Conservation (phyloP, 176 grass and related monocot genomes). For the Triticum turgidum region DNA sequence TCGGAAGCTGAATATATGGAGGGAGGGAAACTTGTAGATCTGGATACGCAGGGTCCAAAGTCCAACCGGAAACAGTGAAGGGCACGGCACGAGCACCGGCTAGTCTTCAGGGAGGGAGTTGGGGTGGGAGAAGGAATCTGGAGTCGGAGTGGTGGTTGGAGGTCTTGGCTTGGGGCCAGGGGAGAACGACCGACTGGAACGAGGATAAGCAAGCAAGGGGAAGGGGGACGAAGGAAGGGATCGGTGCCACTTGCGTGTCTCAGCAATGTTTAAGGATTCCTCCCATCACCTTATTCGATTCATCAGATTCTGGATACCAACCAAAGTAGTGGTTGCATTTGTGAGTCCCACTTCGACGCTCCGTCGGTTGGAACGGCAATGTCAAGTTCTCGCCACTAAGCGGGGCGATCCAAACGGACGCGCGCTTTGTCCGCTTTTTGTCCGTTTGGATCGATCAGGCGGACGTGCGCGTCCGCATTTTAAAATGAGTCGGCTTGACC, state of each 20-base stretch:
- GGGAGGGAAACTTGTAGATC: constrained; percentile 35
- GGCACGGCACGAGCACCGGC: constrained; percentile 14
- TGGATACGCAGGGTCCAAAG: constrained; percentile 26
- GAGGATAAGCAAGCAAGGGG: not conserved
- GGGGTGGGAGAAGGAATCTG: not conserved
- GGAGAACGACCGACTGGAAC: not conserved
- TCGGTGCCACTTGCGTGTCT: too few species aligned
- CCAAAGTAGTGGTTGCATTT: not conserved
- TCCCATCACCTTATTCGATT: too few species aligned
- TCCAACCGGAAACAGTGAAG: constrained; percentile 12
- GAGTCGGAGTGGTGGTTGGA: not conserved
- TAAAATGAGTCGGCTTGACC: too few species aligned
- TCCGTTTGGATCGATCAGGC: too few species aligned
- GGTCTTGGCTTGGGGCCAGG: not conserved
- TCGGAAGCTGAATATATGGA: not conserved
- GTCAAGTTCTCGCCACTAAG: not conserved
- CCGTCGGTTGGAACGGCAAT: not conserved
- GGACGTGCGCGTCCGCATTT: too few species aligned
- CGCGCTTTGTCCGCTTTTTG: too few species aligned
- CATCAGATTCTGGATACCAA: not conserved
- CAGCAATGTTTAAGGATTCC: too few species aligned
- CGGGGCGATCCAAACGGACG: too few species aligned
- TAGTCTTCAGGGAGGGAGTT: not conserved
- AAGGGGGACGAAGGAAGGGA: not conserved
- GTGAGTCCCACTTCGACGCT: not conserved